Evolutionary conservation across 2,329 filamentous ascomycete species (phyloP), one percentile per base, ranked within the genome.

Genomic region (Penicillium sp.): DNA sequence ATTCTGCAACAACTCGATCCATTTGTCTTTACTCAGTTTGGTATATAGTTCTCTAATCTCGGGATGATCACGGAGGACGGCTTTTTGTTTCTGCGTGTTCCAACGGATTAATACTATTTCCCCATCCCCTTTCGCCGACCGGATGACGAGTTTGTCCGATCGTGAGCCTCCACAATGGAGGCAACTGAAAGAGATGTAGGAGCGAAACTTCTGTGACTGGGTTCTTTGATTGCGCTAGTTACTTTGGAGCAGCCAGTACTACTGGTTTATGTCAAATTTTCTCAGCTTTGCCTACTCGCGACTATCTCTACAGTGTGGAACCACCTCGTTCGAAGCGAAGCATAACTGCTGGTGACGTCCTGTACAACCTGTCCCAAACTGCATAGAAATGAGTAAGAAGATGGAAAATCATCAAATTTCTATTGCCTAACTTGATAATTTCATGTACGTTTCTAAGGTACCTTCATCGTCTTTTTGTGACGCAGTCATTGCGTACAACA

Each of bases 91-190:
- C 74, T 76, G 74, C 74, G 74, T 73, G 65, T 69, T 47, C 66
- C 67, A 68, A 68, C 74, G 74, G 74, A 76, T 76, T 76, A 76
- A 75, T 69, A 75, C 73, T 74, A 75, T 76, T 76, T 75, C 74
- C 73, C 65, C 54, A 56, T 62, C 38, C 37, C 47, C 50, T 47
- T 47, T 41, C 20, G 17, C 63, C 63, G 63, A 60, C 51, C 71
- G 72, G 67, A 81, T 17, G 57, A 39, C 28, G 51, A 43, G 50
- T 61, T 57, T 57, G 51, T 58, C 55, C 59, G 55, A 48, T 52
- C 35, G 43, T 55, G 54, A 43, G 28, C 47, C 31, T 49, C 47
- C 45, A 25, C 42, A 15, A 25, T 4, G 43, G 22, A 28, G 17
- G 14, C 6, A 31, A 31, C 22, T 31, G 22, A 12, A 22, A 31